Evolutionary conservation across 371 early-diverging fungal genomes (phyloP), one percentile per base, ranked within the genome.

Genomic region (Entomophthora muscae): DNA sequence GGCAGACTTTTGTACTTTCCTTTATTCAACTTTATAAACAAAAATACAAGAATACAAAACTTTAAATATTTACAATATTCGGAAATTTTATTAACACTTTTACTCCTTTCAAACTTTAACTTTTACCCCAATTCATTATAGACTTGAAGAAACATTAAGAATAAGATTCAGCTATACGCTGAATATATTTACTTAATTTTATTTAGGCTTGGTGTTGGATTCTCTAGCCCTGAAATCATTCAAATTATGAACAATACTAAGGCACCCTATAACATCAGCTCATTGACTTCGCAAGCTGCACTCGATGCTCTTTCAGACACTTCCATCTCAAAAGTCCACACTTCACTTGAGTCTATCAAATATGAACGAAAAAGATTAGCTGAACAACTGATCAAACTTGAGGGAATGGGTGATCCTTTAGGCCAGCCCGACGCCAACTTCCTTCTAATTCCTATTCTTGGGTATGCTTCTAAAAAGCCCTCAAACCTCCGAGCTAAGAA

Each of bases 191-290:
- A 30, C 27, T 33, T 65, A n/a, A 1, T 63, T 22, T 26, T 30
- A n/a, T 32, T 31, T 61, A 78, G 82, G 64, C 70, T 95, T 57
- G 98, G 98, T 54, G 77, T 95, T 62, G 86, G 90, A n/a, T 81
- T 91, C 59, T 81, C 87, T 2, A 72, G 83, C 52, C 81, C 87
- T 3, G 85, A 83, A 61, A 72, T 96, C 57, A 88, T 95, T 24
- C 75, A 74, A 30, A 80, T 91, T 65, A 79, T 98, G 72, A 97
- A 97, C 76, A 91, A 89, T 54, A 84, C 93, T 55, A 98, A 98
- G 73, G 95, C 98, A 13, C 98, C 98, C 7, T 98, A 98, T 78
- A 97, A 93, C 73, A 88, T 98, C 63, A 86, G 88, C 52, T 86
- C 91, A 12, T 84, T 88, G 32, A 88, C 94, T 23, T 84, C 91